A percentile compares a stretch with the other conserved stretches of the same genome.
phyloP scores from a whole-genome alignment of 176 grass and related monocot species.

The Bothriochloa decipiens region DNA sequence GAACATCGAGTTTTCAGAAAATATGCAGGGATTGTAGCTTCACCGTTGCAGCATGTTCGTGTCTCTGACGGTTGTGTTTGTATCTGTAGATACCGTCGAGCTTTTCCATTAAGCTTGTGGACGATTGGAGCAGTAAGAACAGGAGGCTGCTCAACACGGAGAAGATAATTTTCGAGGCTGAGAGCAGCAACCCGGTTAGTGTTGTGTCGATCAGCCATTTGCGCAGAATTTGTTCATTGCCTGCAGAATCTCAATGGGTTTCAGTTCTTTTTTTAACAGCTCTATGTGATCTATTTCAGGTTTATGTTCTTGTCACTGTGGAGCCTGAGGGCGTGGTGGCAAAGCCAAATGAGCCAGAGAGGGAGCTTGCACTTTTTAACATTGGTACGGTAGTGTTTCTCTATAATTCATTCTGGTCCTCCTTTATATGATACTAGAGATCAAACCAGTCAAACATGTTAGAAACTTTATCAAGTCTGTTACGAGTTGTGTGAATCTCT shows the following conservation, averaged over 20 bases:
- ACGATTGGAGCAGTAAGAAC: constrained; percentile 53
- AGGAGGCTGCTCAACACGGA: constrained; percentile 91
- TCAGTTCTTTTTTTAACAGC: background rate
- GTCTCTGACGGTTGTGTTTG: background rate
- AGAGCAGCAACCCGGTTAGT: constrained; percentile 48
- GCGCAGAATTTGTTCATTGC: background rate
- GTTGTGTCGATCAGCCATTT: background rate
- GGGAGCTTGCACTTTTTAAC: constrained; percentile 78
- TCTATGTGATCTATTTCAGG: constrained; percentile 47
- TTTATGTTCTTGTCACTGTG: constrained; percentile 71
- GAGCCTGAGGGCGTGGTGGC: constrained; percentile 76
- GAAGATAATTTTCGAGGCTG: constrained; percentile 86
- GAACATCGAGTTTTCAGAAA: background rate
- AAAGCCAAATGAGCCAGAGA: constrained; percentile 51
- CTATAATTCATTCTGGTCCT: constrained; percentile 4
- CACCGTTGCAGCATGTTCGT: background rate
- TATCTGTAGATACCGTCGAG: constrained; percentile 72
- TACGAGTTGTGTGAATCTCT: background rate
- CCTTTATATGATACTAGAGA: background rate
- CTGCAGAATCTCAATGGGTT: background rate
- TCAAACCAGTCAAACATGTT: background rate
- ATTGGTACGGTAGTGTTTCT: constrained; percentile 57
- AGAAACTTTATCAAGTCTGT: background rate
- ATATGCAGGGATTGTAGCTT: background rate
- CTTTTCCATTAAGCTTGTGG: constrained; percentile 63